phyloP scores from a whole-genome alignment of 2,329 filamentous ascomycete genomes.

The Penicillium sp. region DNA sequence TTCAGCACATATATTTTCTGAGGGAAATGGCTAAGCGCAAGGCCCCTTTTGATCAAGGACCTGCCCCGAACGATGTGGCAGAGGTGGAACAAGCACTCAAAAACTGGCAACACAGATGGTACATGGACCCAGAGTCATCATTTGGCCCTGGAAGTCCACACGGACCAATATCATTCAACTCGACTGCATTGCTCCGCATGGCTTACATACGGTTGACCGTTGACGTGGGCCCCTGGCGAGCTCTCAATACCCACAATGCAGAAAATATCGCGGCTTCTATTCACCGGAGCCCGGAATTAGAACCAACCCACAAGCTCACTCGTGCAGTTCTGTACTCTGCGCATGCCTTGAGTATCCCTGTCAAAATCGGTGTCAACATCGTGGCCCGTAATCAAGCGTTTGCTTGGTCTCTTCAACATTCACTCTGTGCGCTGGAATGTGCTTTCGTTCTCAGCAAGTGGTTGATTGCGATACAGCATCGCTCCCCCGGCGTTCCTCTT shows the following conservation, averaged over 20 bases:
- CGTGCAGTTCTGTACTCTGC: constrained; percentile 67
- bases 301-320: constrained; percentile 59
- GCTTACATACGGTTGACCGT: constrained; percentile 50
- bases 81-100: constrained; percentile 46
- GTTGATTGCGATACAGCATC: constrained; percentile 17
- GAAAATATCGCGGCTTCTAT: constrained; percentile 53
- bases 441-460: constrained; percentile 41
- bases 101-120: constrained; percentile 43
- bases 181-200: constrained; percentile 64
- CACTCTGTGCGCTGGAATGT: constrained; percentile 24
- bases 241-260: constrained; percentile 65
- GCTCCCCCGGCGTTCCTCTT: neutral
- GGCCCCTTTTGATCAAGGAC: neutral
- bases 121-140: constrained; percentile 42
- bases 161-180: constrained; percentile 66
- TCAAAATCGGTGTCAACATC: constrained; percentile 23
- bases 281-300: constrained; percentile 31
- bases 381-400: constrained; percentile 22
- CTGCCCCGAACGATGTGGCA: constrained; percentile 10
- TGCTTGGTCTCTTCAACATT: constrained; percentile 25
- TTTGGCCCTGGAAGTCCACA: constrained; percentile 38
- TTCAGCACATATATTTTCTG: constrained; percentile 70
- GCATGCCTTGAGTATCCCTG: constrained; percentile 63
- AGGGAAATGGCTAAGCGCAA: constrained; percentile 38
- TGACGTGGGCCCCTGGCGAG: constrained; percentile 40